Base-by-base conservation (phyloP, 345 rosid species). In the Euclidium syriacum region DNA sequence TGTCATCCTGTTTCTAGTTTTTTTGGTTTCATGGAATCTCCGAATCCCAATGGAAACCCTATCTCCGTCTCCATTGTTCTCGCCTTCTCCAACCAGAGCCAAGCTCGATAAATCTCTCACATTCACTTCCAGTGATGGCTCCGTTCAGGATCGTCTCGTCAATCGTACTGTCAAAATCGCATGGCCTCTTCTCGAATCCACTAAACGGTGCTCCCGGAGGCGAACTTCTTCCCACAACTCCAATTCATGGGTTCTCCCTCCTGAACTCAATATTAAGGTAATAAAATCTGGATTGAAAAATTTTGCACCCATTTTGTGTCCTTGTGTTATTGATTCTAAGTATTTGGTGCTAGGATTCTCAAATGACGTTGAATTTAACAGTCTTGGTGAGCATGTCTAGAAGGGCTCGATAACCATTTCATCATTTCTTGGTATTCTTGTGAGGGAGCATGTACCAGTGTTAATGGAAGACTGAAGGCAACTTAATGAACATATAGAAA, bases 211-310 rank as follows among this genome's bases (percentile, higher is more conserved):
- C 25, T 68, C 83, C 46, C 68, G 94, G 8, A 84, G 76, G 22
- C 94, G 87, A 49, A 91, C 94, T 64, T 41, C 86, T 58, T 26
- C 44, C 47, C 91, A 85, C 68, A 90, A 90, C 62, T 81, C 80
- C 55, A 35, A 65, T 11, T 52, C 84, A 17, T 90, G 97, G 97
- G 71, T 73, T 33, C 83, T 90, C 14, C 94, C 94, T 63, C 73
- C 85, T 10, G 94, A 90, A 70, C 94, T 90, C 59, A 87, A 94
- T 50, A 65, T 85, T 70, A 85, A 85, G 78, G 95, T 91, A 18
- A 49, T n/a, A 24, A 2, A 19, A 46, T 67, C 39, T 0, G 20
- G 16, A n/a, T 10, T 3, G 24, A 49, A 2, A 20, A 7, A 41
- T 33, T 24, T 6, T 19, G 19, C 5, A 11, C 25, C 20, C 6